Percentiles rank a stretch among this genome's conserved stretches.
These are phyloP conservation scores for Colletotrichum tofieldiae DNA, from an alignment of 2,329 filamentous ascomycete species.

Conservation along the genomic window DNA sequence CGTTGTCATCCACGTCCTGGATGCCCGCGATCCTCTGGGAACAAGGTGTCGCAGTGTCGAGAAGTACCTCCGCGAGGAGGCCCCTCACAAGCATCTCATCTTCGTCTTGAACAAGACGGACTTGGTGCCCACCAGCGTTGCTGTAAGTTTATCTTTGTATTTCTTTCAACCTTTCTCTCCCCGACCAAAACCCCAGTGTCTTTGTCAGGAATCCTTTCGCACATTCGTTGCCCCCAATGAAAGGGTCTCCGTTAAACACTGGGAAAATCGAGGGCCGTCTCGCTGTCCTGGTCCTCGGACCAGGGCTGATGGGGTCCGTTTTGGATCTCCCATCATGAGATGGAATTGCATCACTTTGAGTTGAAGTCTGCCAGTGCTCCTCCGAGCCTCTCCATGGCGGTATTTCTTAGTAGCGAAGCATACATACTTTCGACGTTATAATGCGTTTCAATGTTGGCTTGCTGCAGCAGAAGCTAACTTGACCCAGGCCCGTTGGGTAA, in stretches of 20 bases:
- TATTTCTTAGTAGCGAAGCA: constrained; percentile 99
- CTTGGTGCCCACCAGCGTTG: constrained; percentile 90
- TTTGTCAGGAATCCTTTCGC: constrained; percentile 89
- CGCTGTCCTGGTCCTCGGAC: constrained; percentile 77
- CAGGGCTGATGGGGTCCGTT: constrained; percentile 86
- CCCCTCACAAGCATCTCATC: constrained; percentile 94
- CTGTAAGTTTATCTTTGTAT: constrained; percentile 78
- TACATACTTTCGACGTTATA: constrained; percentile 64
- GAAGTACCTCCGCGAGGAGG: constrained; percentile 94
- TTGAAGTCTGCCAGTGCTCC: constrained; percentile 87
- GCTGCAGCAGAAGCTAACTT: constrained; percentile 47
- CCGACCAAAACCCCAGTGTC: constrained; percentile 75
- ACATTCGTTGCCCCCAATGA: constrained; percentile 74
- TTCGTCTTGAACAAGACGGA: constrained; percentile 95
- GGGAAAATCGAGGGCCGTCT: constrained; percentile 90
- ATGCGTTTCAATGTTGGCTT: constrained; percentile 33
- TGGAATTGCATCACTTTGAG: constrained; percentile 93
- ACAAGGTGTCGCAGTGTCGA: constrained; percentile 85
- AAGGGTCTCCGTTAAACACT: constrained; percentile 97
- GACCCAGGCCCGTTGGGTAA: constrained; percentile 91
- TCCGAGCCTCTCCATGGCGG: constrained; percentile 69
- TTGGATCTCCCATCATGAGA: constrained; percentile 86
- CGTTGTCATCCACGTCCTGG: constrained; percentile 94
- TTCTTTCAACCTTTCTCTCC: constrained; percentile 44
- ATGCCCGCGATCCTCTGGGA: constrained; percentile 90